Evolutionary conservation across 192 early-diverging fungal genomes (phyloP), one percentile per base, ranked within the genome.

Genomic region (Bifiguratus adelaidae): DNA sequence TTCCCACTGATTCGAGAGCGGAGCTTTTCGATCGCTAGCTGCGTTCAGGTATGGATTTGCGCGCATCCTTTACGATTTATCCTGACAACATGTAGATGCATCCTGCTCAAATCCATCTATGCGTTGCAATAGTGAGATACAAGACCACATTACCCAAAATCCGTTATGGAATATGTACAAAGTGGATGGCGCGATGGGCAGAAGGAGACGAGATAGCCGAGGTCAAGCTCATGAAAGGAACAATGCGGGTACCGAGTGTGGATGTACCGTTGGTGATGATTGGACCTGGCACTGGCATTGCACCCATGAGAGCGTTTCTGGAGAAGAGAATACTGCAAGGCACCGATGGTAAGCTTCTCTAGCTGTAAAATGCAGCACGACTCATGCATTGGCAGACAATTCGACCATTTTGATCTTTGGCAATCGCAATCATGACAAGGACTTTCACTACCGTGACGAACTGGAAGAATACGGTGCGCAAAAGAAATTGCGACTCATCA

Each of bases 211-310:
- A 54, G 1, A 27, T 61, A 0, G 41, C 70, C 21, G 58, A 48
- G 12, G 38, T 86, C 29, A 63, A 67, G 3, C 65, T 86, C 47
- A 63, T 69, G 9, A 55, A 60, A 11, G 88, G 88, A 16, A 83
- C 85, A 0, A 78, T 91, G 72, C 50, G 42, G 16, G 55, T 82
- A 41, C 82, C 90, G 16, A 61, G 68, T 33, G 50, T 66, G 0
- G 27, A 21, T 5, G 48, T 65, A 7, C 89, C 88, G 2, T 34
- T 84, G 0, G 80, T 95, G 25, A 78, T 87, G 44, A 82, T 95
- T 42, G 95, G 89, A 0, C 88, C 88, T 45, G 83, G 86, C 4
- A 97, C 94, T 0, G 94, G 94, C 15, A 72, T 99, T 18, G 92
- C 95, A 7, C 87, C 94, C 0, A 92, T 99, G 75, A 73, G 91